phyloP scores from a whole-genome alignment of 768 basidiomycete species.

The Trametes gibbosa region DNA sequence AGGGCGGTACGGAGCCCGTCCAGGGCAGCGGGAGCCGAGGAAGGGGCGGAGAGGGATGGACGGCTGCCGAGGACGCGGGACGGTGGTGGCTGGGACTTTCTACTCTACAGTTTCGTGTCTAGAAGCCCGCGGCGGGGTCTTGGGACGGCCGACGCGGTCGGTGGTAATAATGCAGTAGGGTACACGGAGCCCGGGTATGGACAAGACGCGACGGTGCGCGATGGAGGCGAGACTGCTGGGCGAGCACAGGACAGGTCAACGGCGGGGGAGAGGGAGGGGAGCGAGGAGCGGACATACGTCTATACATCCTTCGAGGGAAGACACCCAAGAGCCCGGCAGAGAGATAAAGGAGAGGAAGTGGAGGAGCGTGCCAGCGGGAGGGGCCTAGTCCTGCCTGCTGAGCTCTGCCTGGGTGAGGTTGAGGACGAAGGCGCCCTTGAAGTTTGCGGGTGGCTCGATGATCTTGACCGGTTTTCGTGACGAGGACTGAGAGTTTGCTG shows the following conservation, averaged over 20 bases:
- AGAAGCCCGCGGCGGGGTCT: neutral
- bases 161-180: slow-evolving; percentile 13
- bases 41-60: neutral
- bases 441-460: slow-evolving; percentile 76
- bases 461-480: slow-evolving; percentile 59
- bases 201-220: slow-evolving; percentile 1
- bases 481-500: slow-evolving; percentile 27
- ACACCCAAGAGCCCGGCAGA: slow-evolving; percentile 6
- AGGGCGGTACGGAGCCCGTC: neutral
- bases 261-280: too few species aligned
- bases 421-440: slow-evolving; percentile 67
- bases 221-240: slow-evolving; percentile 3
- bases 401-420: slow-evolving; percentile 84
- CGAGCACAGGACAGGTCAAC: neutral
- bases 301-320: slow-evolving; percentile 13
- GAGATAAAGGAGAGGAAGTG: neutral
- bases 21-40: neutral
- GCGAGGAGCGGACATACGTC: neutral
- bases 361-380: neutral
- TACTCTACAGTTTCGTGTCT: slow-evolving; percentile 18
- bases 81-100: slow-evolving; percentile 2
- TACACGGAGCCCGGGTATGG: slow-evolving; percentile 15
- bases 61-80: neutral
- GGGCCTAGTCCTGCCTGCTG: slow-evolving; percentile 56
- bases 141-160: slow-evolving; percentile 3